These are phyloP conservation scores for Pelargonium nanum DNA, from an alignment of 345 rosid species.

Conservation along the genomic window DNA sequence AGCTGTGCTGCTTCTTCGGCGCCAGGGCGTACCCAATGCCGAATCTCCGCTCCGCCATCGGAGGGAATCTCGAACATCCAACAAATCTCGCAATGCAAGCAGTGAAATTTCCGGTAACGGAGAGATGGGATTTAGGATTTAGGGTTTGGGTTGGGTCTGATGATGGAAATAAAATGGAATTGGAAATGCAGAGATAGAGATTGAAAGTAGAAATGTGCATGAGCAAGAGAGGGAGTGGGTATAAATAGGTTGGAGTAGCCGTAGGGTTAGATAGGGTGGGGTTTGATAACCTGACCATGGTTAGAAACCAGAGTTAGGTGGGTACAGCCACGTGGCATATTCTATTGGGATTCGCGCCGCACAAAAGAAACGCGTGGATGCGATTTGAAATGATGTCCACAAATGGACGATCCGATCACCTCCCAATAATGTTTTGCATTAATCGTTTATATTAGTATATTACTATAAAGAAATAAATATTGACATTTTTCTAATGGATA, in stretches of 20 bases:
- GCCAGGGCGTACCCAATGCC: slow-evolving; percentile 46
- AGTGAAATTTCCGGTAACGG: too few relatives aligned
- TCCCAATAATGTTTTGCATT: too few relatives aligned
- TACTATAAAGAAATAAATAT: too few relatives aligned
- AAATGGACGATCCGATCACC: too few relatives aligned
- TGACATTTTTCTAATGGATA: too few relatives aligned
- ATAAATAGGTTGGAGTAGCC: too few relatives aligned
- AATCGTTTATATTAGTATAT: too few relatives aligned
- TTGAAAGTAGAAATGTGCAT: background rate
- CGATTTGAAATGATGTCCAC: too few relatives aligned
- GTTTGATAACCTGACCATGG: background rate
- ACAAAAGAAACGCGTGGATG: too few relatives aligned
- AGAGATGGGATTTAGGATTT: background rate
- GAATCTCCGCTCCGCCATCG: slow-evolving; percentile 33
- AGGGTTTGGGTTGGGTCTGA: too few relatives aligned
- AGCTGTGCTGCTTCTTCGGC: slow-evolving; percentile 38
- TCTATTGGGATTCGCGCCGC: too few relatives aligned
- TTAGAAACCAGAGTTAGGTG: background rate
- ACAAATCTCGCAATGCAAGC: too few relatives aligned
- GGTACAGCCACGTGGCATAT: background rate
- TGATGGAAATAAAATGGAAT: background rate
- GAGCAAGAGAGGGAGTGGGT: background rate
- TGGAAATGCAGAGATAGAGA: background rate
- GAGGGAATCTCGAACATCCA: background rate
- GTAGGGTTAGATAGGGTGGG: background rate